Evolutionary conservation across 2,329 filamentous ascomycete genomes (phyloP), one percentile per base, ranked within the genome.

Genomic region (Colletotrichum siamense): DNA sequence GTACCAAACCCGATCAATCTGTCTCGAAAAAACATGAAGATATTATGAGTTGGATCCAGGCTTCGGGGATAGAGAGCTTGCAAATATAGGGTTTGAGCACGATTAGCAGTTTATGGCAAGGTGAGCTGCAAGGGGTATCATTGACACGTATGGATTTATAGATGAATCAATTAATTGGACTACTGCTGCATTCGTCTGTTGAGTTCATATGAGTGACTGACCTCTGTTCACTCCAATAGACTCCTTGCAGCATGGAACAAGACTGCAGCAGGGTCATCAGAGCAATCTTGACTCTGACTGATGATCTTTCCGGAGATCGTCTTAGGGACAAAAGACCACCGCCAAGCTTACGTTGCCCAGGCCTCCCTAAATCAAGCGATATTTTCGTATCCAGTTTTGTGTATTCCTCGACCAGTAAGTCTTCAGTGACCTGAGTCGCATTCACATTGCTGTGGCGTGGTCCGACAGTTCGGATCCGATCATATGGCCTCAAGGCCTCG

Each of bases 191-290:
- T 49, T 49, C 0, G 2, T 22, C 0, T 0, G 0, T 49, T 49
- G n/a, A 7, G 18, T 10, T 44, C 39, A 18, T 6, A 44, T 44
- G n/a, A 49, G 44, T 13, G 44, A 22, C 18, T n/a, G n/a, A 7
- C 18, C 0, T n/a, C n/a, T 49, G 0, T 49, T 49, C 3, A 22
- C 10, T n/a, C n/a, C n/a, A 22, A 49, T 5, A 49, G 3, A n/a
- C 44, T n/a, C 18, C 39, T 44, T 44, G 18, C 9, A 44, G 2
- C 34, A 36, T 36, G 34, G 34, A 36, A 36, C 34, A 36, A 8
- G 34, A 36, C 34, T 36, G 0, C 34, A 18, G 36, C 36, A 39
- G 15, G 36, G 36, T 39, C 0, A 44, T 49, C 6, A 7, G n/a
- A 49, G 10, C 18, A n/a, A 12, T n/a, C 18, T 22, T 49, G 44